Base-by-base conservation (phyloP, 352 stramenopile genomes). In the Lagenidium giganteum region DNA sequence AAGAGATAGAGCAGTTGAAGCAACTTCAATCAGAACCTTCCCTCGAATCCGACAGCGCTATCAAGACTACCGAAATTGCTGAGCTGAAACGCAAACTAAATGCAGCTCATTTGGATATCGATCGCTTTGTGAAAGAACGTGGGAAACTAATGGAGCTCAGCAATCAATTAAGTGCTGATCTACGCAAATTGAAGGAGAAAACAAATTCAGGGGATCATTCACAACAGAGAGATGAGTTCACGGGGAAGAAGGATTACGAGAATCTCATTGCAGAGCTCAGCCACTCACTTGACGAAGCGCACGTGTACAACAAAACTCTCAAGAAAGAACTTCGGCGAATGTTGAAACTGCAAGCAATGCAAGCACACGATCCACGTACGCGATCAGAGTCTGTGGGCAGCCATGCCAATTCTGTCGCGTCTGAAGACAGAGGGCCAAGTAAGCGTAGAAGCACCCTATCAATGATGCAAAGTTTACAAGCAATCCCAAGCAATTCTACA, bases 91-190 rank as follows among this genome's bases (percentile, higher is more conserved):
- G 53, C 3, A 71, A 75, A 37, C 34, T 91, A 13, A 37, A 38
- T 21, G 51, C 58, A 23, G 68, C 79, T 5, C 66, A 83, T 32
- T 42, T 12, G 5, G 76, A 91, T 41, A 70, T 91, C 24, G 67
- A 83, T n/a, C 58, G 75, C 5, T 54, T 91, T 0, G 70, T 82
- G 5, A 54, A 67, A 27, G 76, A 89, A 35, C 66, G 79, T 8
- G 81, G 62, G 7, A 66, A 87, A 35, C 63, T 91, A 8, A 91
- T 91, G 79, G 76, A 91, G 34, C 50, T 87, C 16, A 91, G 79
- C 45, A 91, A 89, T 51, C 74, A 87, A 25, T 57, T 91, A 28
- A 76, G 62, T 22, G 59, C 71, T 12, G 76, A 89, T 35, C 47
- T 87, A 17, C 61, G 76, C 4, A 69, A 67, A 24, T 57, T 67